A percentile compares a stretch with the other conserved stretches of the same genome.
Conservation (phyloP, 345 rosid species). For the Lepidium africanum region DNA sequence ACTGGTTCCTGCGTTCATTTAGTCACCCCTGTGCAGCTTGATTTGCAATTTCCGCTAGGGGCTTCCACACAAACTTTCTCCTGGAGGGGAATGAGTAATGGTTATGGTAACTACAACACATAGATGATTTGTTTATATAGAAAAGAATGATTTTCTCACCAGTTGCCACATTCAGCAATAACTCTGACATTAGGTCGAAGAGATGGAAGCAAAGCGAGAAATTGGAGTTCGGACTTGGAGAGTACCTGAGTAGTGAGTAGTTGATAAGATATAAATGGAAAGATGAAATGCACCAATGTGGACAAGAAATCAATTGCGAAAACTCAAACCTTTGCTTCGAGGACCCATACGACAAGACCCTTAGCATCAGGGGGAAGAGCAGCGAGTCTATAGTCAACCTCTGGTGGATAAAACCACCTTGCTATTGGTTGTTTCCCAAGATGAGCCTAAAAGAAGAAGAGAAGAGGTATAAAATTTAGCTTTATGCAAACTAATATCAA, state of each 20-base stretch:
- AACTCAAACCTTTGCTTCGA: constrained; percentile 74
- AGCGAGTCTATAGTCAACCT: constrained; percentile 72
- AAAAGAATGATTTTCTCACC: constrained; percentile 34
- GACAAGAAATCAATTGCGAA: neutral
- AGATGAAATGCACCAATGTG: neutral
- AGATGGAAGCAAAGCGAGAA: constrained; percentile 79
- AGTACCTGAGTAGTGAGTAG: constrained; percentile 51
- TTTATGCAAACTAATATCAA: neutral
- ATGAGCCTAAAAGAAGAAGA: constrained; percentile 45
- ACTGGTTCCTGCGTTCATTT: neutral
- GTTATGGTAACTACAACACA: neutral
- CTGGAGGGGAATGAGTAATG: constrained; percentile 27
- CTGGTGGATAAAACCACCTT: constrained; percentile 95
- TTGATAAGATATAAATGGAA: neutral
- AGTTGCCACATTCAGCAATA: constrained; percentile 84
- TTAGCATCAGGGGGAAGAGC: constrained; percentile 70
- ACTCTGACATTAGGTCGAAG: constrained; percentile 85
- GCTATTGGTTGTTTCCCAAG: constrained; percentile 94
- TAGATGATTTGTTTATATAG: neutral
- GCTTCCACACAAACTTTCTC: constrained; percentile 89
- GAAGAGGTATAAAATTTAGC: neutral
- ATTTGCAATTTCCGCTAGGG: constrained; percentile 71
- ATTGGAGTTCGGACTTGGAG: constrained; percentile 79
- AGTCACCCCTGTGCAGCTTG: constrained; percentile 25
- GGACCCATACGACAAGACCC: constrained; percentile 82